Conservation (phyloP, 129 eudicot species). For the Glebionis coronaria region DNA sequence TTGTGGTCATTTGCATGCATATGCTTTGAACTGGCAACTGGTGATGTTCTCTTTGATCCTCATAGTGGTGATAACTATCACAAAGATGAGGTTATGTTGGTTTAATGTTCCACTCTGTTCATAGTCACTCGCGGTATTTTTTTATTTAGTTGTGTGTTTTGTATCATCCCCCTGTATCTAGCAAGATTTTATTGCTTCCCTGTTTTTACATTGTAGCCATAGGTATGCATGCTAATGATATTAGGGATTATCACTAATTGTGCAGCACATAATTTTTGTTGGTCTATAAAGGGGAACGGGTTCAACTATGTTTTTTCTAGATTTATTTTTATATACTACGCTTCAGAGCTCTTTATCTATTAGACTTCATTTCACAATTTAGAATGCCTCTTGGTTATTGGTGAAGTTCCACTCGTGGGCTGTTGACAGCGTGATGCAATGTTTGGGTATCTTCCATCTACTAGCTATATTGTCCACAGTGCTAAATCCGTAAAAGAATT, state of each 20-base stretch:
- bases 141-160: neutral
- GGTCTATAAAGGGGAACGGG: no score
- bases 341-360: no score
- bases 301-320: no score
- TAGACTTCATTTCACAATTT: no score
- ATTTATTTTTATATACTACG: no score
- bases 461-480: no score
- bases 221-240: neutral
- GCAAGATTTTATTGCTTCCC: neutral
- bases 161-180: neutral
- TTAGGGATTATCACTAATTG: neutral
- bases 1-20: conserved; percentile 98
- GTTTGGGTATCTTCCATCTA: no score
- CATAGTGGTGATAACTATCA: conserved; percentile 89
- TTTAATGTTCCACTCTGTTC: conserved; percentile 7
- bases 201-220: neutral
- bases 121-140: neutral
- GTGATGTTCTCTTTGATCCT: conserved; percentile 96
- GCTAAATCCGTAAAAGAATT: no score
- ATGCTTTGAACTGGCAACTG: conserved; percentile 93
- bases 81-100: conserved; percentile 68
- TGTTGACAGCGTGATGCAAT: no score
- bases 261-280: neutral
- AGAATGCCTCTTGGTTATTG: no score
- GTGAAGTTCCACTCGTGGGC: no score